Conservation (phyloP, 305 asterid species). For the Fraxinus paxiana region DNA sequence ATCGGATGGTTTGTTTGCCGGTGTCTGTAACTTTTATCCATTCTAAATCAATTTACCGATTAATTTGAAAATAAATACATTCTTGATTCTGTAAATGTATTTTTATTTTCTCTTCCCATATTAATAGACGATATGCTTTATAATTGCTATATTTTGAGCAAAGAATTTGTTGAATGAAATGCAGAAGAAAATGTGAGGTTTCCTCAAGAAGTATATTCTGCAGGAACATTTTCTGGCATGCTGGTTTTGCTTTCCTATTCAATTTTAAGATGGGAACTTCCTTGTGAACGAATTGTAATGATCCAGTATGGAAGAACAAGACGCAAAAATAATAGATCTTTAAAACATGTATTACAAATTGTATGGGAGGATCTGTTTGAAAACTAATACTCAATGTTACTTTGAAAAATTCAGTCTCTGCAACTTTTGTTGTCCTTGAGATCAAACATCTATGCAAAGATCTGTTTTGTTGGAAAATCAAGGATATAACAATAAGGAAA, state of each 20-base stretch:
- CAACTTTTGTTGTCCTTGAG: background rate
- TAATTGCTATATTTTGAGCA: background rate
- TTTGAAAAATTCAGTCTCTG: background rate
- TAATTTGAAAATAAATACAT: background rate
- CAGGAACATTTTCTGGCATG: background rate
- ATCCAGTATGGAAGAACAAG: background rate
- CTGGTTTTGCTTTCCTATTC: background rate
- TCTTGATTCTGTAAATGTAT: background rate
- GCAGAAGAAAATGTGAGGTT: background rate
- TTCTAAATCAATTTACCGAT: slow-evolving; percentile 9
- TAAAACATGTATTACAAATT: background rate
- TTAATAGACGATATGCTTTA: background rate
- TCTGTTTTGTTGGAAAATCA: background rate
- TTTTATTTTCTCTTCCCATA: background rate
- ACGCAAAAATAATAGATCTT: background rate
- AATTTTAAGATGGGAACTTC: background rate
- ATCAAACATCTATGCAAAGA: background rate
- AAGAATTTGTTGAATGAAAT: background rate
- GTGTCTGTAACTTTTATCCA: slow-evolving; percentile 13
- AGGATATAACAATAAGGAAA: background rate
- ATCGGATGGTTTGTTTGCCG: slow-evolving; percentile 18
- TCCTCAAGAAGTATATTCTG: background rate
- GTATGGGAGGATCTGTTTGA: background rate
- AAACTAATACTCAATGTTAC: background rate
- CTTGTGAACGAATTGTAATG: background rate